These are phyloP conservation scores for Alloteropsis angusta DNA, from an alignment of 202 grass and related monocot genomes.

Conservation along the genomic window DNA sequence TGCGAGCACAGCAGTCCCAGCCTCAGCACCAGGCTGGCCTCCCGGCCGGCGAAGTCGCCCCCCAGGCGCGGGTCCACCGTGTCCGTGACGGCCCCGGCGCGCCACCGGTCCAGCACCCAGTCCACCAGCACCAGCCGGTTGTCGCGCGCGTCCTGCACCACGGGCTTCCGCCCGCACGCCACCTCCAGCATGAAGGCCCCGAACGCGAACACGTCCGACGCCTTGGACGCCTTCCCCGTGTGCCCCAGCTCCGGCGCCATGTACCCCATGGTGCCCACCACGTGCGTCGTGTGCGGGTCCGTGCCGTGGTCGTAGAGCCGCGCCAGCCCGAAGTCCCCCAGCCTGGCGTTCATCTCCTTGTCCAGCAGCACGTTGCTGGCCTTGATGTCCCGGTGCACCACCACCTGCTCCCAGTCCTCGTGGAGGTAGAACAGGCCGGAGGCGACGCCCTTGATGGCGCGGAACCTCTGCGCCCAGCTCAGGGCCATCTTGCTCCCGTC, in stretches of 20 bases:
- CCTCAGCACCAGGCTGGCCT: conserved; percentile 39
- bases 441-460: conserved; percentile 57
- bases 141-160: conserved; percentile 28
- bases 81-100: conserved; percentile 12
- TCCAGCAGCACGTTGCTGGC: conserved; percentile 59
- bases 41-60: conserved; percentile 22
- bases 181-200: conserved; percentile 60
- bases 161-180: conserved; percentile 45
- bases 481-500: conserved; percentile 28
- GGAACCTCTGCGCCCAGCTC: conserved; percentile 45
- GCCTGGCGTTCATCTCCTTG: conserved; percentile 38
- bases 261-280: conserved; percentile 61
- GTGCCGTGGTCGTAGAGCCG: conserved; percentile 58
- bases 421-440: conserved; percentile 59
- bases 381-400: conserved; percentile 68
- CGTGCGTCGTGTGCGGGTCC: conserved; percentile 47
- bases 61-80: conserved; percentile 28
- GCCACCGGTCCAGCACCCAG: conserved; percentile 53
- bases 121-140: conserved; percentile 41
- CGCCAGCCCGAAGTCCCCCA: conserved; percentile 58
- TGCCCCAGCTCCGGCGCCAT: conserved; percentile 49
- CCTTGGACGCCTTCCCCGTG: conserved; percentile 52
- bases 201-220: conserved; percentile 53
- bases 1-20: conserved; percentile 55
- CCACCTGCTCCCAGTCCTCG: conserved; percentile 60